These are phyloP conservation scores for Aeminium ludgeri DNA, from an alignment of 495 filamentous ascomycete species.

Conservation along the genomic window DNA sequence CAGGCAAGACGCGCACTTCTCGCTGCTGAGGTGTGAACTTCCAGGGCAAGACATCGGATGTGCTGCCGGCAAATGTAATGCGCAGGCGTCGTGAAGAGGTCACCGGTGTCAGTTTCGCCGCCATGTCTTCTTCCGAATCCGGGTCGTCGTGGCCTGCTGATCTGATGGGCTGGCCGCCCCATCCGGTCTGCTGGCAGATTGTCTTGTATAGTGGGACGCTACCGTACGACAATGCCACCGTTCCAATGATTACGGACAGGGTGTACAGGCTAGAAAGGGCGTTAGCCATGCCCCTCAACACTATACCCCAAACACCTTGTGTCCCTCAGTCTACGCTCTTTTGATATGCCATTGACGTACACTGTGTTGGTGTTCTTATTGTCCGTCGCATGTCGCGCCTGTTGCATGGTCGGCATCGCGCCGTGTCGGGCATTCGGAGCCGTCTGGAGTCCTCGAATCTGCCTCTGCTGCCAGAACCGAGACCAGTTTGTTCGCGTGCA, in stretches of 20 bases:
- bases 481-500: not conserved
- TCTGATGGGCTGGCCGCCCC: slow-evolving; percentile 80
- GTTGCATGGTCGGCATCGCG: slow-evolving; percentile 34
- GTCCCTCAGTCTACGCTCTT: too few relatives aligned
- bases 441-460: slow-evolving; percentile 17
- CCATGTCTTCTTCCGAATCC: slow-evolving; percentile 39
- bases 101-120: slow-evolving; percentile 62
- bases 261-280: slow-evolving; percentile 50
- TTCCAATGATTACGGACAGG: slow-evolving; percentile 72
- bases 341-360: slow-evolving; percentile 22
- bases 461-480: not conserved
- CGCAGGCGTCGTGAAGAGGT: slow-evolving; percentile 67
- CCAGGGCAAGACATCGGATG: slow-evolving; percentile 91
- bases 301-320: too few relatives aligned
- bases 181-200: slow-evolving; percentile 95
- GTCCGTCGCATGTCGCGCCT: slow-evolving; percentile 37
- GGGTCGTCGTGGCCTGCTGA: slow-evolving; percentile 50
- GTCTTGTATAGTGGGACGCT: slow-evolving; percentile 97
- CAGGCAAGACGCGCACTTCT: slow-evolving; percentile 85
- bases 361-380: slow-evolving; percentile 42
- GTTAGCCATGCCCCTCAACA: too few relatives aligned
- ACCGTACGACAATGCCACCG: slow-evolving; percentile 82
- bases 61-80: slow-evolving; percentile 88
- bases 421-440: slow-evolving; percentile 13
- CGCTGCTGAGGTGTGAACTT: slow-evolving; percentile 95